Conservation (phyloP, 768 basidiomycete genomes). For the button mushroom (Agaricus bisporus) region DNA sequence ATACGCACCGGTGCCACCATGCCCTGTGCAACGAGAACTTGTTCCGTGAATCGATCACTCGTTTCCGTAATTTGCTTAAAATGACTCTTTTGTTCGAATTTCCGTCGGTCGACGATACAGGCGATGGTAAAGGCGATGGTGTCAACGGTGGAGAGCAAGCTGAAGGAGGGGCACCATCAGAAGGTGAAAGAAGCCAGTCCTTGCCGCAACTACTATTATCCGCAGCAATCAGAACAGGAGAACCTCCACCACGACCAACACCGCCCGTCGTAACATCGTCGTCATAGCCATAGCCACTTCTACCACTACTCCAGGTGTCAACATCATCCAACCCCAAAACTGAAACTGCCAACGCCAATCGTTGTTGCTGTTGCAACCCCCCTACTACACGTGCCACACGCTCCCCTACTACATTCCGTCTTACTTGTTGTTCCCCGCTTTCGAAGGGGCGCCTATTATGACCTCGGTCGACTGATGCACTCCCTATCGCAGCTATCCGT, state of each 20-base stretch:
- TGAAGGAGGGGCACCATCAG: not conserved
- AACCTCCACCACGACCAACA: not conserved
- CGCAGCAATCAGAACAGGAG: too few relatives aligned
- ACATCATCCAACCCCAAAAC: not conserved
- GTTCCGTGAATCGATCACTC: not conserved
- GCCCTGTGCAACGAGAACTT: slow-evolving; percentile 2
- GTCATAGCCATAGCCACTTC: not conserved
- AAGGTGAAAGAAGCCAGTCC: not conserved
- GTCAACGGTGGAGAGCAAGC: not conserved
- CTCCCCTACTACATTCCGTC: not conserved
- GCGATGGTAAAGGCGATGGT: not conserved
- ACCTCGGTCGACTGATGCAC: not conserved
- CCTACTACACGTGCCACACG: slow-evolving; percentile 4
- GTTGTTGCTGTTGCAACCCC: slow-evolving; percentile 1
- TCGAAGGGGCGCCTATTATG: not conserved
- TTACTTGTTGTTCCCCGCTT: not conserved
- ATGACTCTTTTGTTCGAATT: not conserved
- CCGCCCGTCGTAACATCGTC: not conserved
- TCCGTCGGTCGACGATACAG: not conserved
- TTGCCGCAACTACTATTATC: not conserved
- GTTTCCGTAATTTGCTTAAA: not conserved
- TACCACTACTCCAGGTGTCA: not conserved
- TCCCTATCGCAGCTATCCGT: slow-evolving; percentile 5
- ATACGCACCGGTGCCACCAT: slow-evolving; percentile 7
- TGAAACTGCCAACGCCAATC: not conserved